Base-by-base conservation (phyloP, 805 yeast species). In the Wickerhamiella brachini region DNA sequence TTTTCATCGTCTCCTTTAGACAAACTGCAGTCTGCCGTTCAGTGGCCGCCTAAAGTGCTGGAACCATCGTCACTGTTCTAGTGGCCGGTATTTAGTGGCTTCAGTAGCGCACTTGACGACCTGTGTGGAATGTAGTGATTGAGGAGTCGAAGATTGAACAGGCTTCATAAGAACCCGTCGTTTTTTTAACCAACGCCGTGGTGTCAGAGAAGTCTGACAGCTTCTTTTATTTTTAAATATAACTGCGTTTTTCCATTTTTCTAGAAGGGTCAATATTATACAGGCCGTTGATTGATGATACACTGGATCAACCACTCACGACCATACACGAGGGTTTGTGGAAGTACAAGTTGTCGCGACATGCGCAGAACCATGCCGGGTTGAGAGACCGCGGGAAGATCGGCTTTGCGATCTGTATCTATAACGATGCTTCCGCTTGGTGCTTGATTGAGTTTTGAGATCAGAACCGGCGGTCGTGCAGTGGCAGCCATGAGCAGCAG, bases 191-290 rank as follows among this genome's bases (percentile, higher is more conserved):
- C 61, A 54, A 52, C 49, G 51, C 47, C 53, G 60, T 48, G 58
- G 67, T 62, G 67, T 63, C 67, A 63, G 66, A 62, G 61, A 55
- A 58, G 63, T 52, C 67, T 52, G 20, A 63, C 65, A 37, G n/a
- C n/a, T n/a, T n/a, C n/a, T n/a, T n/a, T n/a, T n/a, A n/a, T n/a
- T n/a, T n/a, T n/a, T n/a, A n/a, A n/a, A n/a, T n/a, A n/a, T n/a
- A n/a, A n/a, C n/a, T n/a, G n/a, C n/a, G n/a, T n/a, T n/a, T n/a
- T n/a, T n/a, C n/a, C n/a, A n/a, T n/a, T n/a, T n/a, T n/a, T n/a
- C n/a, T n/a, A 24, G 26, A 5, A 8, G 18, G 13, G 44, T 47
- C 20, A 17, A 22, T 15, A 21, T 43, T 23, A 45, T n/a, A 17
- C 22, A 1, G 63, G 37, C 34, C 60, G 52, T 29, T 64, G 62